These are phyloP conservation scores for Ascochyta pisi DNA, from an alignment of 2,329 filamentous ascomycete species.

Conservation along the genomic window DNA sequence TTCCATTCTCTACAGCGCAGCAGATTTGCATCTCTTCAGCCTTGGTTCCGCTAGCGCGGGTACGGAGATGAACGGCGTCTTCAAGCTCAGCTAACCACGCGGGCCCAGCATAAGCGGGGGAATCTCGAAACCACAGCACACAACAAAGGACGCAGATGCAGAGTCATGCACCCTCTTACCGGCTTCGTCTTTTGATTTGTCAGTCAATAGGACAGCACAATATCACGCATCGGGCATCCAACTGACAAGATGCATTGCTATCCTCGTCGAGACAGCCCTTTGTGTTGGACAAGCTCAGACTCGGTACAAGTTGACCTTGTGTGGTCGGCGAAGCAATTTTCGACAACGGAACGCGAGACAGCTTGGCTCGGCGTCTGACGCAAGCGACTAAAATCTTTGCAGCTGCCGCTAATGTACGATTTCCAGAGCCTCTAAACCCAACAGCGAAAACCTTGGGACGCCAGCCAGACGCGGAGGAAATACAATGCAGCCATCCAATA, in stretches of 20 bases:
- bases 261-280: background rate
- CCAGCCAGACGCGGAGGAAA: conserved; percentile 7
- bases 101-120: conserved; percentile 5
- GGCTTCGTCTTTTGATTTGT: background rate
- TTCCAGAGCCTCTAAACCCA: conserved; percentile 3
- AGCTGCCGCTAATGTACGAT: conserved; percentile 12
- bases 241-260: background rate
- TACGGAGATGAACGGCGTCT: conserved; percentile 11
- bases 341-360: conserved; percentile 3
- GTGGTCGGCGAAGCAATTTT: background rate
- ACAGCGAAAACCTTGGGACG: conserved; percentile 4
- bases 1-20: background rate
- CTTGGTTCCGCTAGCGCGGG: conserved; percentile 7
- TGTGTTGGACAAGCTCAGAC: background rate
- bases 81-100: conserved; percentile 9
- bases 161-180: background rate
- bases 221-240: background rate
- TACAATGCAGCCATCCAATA: background rate
- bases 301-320: background rate
- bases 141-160: conserved; percentile 1
- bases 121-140: background rate
- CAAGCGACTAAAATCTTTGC: conserved; percentile 9
- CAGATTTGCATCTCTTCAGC: conserved; percentile 10
- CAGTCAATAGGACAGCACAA: background rate
- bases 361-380: conserved; percentile 1